A percentile compares a stretch with the other conserved stretches of the same genome.
phyloP scores from a whole-genome alignment of 2,329 filamentous ascomycete genomes.

The Fusarium sp. region DNA sequence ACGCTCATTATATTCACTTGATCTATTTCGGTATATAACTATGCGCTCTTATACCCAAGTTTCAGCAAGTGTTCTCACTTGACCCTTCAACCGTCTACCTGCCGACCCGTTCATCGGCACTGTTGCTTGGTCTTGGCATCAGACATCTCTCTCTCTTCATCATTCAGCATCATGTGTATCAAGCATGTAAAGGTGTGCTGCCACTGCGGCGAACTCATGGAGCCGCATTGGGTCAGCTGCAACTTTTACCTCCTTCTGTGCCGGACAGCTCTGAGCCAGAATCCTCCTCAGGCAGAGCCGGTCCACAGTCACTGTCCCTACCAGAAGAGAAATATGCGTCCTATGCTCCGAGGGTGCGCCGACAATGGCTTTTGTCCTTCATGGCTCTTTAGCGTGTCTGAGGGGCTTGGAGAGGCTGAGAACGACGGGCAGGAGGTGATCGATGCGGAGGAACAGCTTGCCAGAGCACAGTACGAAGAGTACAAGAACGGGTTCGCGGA shows the following conservation, averaged over 20 bases:
- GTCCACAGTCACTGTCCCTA: neutral
- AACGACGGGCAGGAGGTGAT: neutral
- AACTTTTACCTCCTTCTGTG: neutral
- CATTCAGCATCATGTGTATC: slow-evolving; percentile 12
- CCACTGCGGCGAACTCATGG: slow-evolving; percentile 23
- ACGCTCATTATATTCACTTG: neutral
- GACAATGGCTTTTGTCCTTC: slow-evolving; percentile 26
- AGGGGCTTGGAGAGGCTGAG: neutral
- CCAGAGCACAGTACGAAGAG: slow-evolving; percentile 9
- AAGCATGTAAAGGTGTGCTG: slow-evolving; percentile 16
- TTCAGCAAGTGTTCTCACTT: neutral
- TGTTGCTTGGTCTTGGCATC: neutral
- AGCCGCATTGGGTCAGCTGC: slow-evolving; percentile 9
- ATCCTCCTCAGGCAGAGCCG: neutral
- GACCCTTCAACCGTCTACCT: neutral
- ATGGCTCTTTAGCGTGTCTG: slow-evolving; percentile 14
- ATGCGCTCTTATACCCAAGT: neutral
- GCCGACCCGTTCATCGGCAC: neutral
- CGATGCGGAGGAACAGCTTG: neutral
- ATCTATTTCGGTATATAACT: neutral
- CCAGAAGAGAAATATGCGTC: neutral
- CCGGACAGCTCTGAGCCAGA: neutral
- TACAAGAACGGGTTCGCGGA: slow-evolving; percentile 23
- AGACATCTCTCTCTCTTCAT: neutral
- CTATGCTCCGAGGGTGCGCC: slow-evolving; percentile 23